A percentile compares a stretch with the other conserved stretches of the same genome.
These are phyloP conservation scores for Sarocladium brachiariae DNA, from an alignment of 2,329 filamentous ascomycete genomes.

Conservation along the genomic window DNA sequence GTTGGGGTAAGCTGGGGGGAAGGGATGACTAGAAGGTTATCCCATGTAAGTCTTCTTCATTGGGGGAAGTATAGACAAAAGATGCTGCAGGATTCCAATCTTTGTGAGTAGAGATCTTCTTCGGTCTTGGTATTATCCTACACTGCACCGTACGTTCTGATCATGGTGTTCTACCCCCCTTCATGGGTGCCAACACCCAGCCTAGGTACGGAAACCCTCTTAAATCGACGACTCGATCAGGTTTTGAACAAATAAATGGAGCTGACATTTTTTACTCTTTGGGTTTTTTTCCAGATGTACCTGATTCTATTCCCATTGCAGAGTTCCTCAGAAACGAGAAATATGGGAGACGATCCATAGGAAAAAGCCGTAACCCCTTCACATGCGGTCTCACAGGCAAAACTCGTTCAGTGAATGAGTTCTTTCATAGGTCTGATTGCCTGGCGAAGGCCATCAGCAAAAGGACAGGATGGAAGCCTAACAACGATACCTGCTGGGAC, in stretches of 20 bases:
- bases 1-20: not conserved
- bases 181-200: slow-evolving; percentile 52
- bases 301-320: slow-evolving; percentile 66
- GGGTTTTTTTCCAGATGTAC: no score
- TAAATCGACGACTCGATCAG: no score
- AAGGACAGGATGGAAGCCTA: slow-evolving; percentile 62
- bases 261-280: no score
- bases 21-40: not conserved
- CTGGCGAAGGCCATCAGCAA: slow-evolving; percentile 63
- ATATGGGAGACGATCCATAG: slow-evolving; percentile 58
- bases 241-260: no score
- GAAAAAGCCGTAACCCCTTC: slow-evolving; percentile 61
- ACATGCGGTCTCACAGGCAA: slow-evolving; percentile 69
- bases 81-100: not conserved
- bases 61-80: not conserved
- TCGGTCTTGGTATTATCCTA: no score
- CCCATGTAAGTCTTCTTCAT: not conserved
- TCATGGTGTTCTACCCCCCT: slow-evolving; percentile 53
- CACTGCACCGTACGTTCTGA: not conserved
- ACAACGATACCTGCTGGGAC: slow-evolving; percentile 66
- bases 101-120: no score
- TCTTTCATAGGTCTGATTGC: slow-evolving; percentile 58
- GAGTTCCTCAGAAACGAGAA: slow-evolving; percentile 72
- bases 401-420: slow-evolving; percentile 55
- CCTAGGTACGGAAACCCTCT: no score